phyloP scores from a whole-genome alignment of 2,329 filamentous ascomycete species.

The Penicillium griseofulvum region DNA sequence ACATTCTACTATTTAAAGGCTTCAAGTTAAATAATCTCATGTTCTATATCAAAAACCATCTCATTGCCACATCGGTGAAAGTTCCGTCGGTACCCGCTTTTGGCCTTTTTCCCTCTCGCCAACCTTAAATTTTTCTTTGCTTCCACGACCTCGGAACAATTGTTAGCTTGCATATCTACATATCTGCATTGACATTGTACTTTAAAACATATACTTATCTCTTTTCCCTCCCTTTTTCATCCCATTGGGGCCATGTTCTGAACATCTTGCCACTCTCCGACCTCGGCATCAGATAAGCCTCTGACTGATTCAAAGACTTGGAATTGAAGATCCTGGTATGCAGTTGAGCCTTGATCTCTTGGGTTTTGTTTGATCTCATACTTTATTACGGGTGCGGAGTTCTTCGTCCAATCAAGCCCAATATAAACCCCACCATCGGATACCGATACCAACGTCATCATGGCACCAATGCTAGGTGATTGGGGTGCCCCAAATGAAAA shows the following conservation, averaged over 20 bases:
- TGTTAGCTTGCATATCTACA: background rate
- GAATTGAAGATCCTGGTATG: background rate
- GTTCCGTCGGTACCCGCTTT: slow-evolving; percentile 28
- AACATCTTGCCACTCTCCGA: background rate
- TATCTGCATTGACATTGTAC: background rate
- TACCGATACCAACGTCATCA: slow-evolving; percentile 1
- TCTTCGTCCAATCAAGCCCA: background rate
- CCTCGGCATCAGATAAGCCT: background rate
- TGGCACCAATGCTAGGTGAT: slow-evolving; percentile 34
- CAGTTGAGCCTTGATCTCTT: background rate
- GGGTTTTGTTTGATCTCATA: background rate
- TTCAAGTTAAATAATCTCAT: background rate
- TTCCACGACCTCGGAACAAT: slow-evolving; percentile 1
- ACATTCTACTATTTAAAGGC: background rate
- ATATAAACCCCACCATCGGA: slow-evolving; percentile 11
- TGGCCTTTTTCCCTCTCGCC: slow-evolving; percentile 16
- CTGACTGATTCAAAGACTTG: background rate
- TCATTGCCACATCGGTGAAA: slow-evolving; percentile 17
- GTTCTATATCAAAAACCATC: background rate
- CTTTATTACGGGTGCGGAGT: too few species aligned
- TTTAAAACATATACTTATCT: background rate
- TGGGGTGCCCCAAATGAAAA: slow-evolving; percentile 17
- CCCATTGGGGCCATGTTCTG: background rate
- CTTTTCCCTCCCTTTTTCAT: background rate
- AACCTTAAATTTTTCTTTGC: slow-evolving; percentile 24